Evolutionary conservation across 805 yeast species (phyloP).

Genomic region (Sugiyamaella marilandica): DNA sequence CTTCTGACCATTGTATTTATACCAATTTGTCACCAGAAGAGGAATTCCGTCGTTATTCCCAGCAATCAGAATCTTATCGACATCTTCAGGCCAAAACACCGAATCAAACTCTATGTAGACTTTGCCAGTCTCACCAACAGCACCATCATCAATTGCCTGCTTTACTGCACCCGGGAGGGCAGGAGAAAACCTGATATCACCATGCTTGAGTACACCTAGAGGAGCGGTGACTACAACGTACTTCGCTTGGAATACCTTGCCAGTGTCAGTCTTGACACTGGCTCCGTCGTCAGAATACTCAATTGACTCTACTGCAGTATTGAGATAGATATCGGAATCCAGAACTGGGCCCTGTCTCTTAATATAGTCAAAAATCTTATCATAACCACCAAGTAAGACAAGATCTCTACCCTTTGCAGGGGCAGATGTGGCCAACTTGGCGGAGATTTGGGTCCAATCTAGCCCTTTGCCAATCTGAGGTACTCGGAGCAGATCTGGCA

Average conservation of each 20-base stretch:
- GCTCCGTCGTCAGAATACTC: conserved; percentile 24
- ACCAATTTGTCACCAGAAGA: conserved; percentile 54
- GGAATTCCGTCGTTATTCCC: conserved; percentile 48
- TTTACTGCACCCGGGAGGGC: conserved; percentile 39
- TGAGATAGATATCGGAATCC: conserved; percentile 35
- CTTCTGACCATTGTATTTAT: conserved; percentile 37
- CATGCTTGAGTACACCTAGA: conserved; percentile 56
- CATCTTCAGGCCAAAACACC: conserved; percentile 53
- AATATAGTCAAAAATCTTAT: conserved; percentile 42
- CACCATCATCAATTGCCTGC: conserved; percentile 44
- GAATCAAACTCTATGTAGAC: conserved; percentile 62
- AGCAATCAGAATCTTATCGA: conserved; percentile 46
- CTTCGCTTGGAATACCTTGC: conserved; percentile 39
- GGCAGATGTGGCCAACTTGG: conserved; percentile 55
- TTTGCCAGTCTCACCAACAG: conserved; percentile 69
- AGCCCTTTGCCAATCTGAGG: conserved; percentile 80
- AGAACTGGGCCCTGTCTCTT: conserved; percentile 25
- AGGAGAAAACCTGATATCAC: conserved; percentile 50
- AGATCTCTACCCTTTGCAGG: conserved; percentile 77
- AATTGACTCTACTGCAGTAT: conserved; percentile 42
- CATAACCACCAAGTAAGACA: conserved; percentile 59
- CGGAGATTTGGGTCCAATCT: conserved; percentile 60
- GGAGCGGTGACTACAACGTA: conserved; percentile 74
- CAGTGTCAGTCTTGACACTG: conserved; percentile 26
- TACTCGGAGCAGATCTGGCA: conserved; percentile 49